Evolutionary conservation across 129 eudicot species (phyloP), one percentile per base, ranked within the genome.

Genomic region (Rutidosis leptorrhynchoides): DNA sequence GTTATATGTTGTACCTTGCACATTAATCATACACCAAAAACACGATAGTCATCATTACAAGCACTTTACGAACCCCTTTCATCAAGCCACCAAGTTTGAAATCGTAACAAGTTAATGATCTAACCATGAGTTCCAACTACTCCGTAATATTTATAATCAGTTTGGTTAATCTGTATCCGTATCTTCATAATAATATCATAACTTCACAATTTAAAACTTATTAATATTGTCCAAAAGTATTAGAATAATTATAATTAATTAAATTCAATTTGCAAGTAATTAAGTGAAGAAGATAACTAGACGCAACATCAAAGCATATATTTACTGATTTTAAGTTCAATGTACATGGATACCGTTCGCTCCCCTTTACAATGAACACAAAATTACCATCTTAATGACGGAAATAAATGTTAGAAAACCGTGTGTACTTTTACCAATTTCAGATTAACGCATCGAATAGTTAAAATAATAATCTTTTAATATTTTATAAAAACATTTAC

Each of bases 281-380:
- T 20, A 52, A 1, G 11, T 7, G 7, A 48, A 48, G n/a, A 49
- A 49, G 23, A 20, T 5, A 49, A 49, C 22, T 0, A 49, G 20
- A 49, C 55, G 12, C 55, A 49, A 49, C 24, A 1, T 49, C 23
- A 15, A 49, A 49, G 3, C 55, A 49, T 33, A 49, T 33, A 74
- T 74, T 74, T 66, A 74, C 62, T 5, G 62, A 58, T 74, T n/a
- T 58, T 48, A 66, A 33, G 64, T 67, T 67, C 58, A 67, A 58
- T 74, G 24, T 74, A 74, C 73, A 74, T n/a, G 15, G 45, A 60
- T 17, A 2, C 11, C 14, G 15, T 22, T 21, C 30, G 54, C 53
- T 54, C 77, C 77, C 64, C 40, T 32, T 59, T 60, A 42, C 35
- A 20, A 17, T 33, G n/a, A 63, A 52, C 64, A 6, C 77, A 72